Percentiles rank a stretch among this genome's conserved stretches.
Conservation (phyloP, 306 rosid genomes). For the Amphicarpaea edgeworthii region DNA sequence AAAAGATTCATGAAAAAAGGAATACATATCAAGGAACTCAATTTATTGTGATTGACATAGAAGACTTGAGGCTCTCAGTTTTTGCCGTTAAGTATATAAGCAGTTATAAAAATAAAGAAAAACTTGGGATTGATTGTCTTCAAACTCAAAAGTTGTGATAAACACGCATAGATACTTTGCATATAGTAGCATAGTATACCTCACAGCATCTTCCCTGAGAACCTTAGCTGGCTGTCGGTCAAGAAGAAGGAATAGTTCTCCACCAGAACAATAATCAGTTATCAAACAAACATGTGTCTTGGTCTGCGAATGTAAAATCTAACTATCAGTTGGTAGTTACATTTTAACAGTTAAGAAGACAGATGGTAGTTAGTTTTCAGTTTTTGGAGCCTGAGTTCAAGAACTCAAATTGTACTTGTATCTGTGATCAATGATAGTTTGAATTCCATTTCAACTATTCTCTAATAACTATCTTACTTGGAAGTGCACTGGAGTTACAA, state of each 20-base stretch:
- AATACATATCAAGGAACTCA: not conserved
- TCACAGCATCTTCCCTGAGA: slow-evolving; percentile 85
- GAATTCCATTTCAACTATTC: not conserved
- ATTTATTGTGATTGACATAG: not conserved
- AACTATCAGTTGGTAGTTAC: not conserved
- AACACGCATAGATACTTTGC: not conserved
- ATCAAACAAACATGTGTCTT: slow-evolving; percentile 76
- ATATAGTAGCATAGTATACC: slow-evolving; percentile 56
- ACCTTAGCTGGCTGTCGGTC: slow-evolving; percentile 89
- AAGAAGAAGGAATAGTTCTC: slow-evolving; percentile 91
- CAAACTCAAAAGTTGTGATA: not conserved
- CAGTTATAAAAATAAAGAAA: not conserved
- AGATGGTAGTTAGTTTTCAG: not conserved
- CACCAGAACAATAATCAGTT: slow-evolving; percentile 94
- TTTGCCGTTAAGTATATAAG: too few relatives aligned
- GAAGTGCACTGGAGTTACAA: slow-evolving; percentile 27
- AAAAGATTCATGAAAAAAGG: not conserved
- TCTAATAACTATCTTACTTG: not conserved
- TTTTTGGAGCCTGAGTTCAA: not conserved
- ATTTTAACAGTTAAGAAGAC: too few relatives aligned
- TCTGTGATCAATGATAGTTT: not conserved
- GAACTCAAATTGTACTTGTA: not conserved
- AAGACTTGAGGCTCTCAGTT: not conserved
- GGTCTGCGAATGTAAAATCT: slow-evolving; percentile 41
- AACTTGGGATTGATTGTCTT: not conserved